These are phyloP conservation scores for Conticribra guillardii DNA, from an alignment of 108 stramenopile species.

Conservation along the genomic window DNA sequence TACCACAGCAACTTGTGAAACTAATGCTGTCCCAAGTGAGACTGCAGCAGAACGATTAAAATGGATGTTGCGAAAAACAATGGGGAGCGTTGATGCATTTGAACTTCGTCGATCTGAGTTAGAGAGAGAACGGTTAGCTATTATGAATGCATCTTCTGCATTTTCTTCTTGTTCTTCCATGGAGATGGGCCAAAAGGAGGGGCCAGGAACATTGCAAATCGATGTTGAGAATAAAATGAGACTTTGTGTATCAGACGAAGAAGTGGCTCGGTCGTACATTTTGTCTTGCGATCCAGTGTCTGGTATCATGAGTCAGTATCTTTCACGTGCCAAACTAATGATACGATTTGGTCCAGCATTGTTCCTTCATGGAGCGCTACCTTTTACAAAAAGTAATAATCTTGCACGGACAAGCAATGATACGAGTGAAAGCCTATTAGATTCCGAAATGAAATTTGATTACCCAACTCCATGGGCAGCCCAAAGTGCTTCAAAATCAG, in stretches of 20 bases:
- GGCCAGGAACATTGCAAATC: too few species aligned
- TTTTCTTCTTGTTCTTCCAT: constrained; percentile 1
- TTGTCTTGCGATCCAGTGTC: constrained; percentile 61
- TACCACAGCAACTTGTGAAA: background rate
- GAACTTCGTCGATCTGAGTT: constrained; percentile 71
- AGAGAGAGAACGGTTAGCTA: constrained; percentile 41
- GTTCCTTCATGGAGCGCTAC: constrained; percentile 83
- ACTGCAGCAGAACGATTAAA: constrained; percentile 64
- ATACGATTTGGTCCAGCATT: constrained; percentile 59
- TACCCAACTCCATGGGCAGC: constrained; percentile 71
- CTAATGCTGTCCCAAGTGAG: constrained; percentile 15
- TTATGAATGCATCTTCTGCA: constrained; percentile 17
- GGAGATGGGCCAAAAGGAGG: too few species aligned
- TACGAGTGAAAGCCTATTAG: too few species aligned
- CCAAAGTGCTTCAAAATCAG: constrained; percentile 23
- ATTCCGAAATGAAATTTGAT: too few species aligned
- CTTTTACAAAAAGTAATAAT: constrained; percentile 34
- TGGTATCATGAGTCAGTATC: constrained; percentile 78
- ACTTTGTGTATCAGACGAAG: constrained; percentile 49
- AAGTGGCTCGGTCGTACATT: constrained; percentile 78
- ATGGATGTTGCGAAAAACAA: constrained; percentile 79
- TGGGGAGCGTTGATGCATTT: constrained; percentile 86
- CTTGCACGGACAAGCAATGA: too few species aligned
- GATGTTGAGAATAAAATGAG: constrained; percentile 7
- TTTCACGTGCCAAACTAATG: constrained; percentile 60